Evolutionary conservation across 768 basidiomycete genomes (phyloP).

Genomic region (Pilatotrama ljubarskyi): DNA sequence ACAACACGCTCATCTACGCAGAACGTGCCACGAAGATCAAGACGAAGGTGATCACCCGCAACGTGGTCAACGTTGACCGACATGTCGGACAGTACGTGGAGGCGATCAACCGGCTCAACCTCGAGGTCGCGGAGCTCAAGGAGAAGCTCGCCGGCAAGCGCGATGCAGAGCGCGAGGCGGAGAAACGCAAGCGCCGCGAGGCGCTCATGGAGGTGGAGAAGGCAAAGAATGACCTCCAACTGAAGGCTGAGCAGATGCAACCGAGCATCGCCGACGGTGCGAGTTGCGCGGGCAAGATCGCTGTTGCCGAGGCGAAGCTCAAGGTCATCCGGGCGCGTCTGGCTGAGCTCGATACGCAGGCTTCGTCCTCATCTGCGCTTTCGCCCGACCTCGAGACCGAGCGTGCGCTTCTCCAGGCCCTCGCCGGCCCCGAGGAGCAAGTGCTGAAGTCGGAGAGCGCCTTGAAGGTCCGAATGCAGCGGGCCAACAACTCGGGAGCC

Average conservation of each 20-base stretch:
- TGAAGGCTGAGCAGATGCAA: conserved; percentile 70
- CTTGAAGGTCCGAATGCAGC: conserved; percentile 57
- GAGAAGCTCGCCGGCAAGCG: conserved; percentile 77
- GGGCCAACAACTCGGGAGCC: conserved; percentile 70
- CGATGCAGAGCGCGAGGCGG: conserved; percentile 58
- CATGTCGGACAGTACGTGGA: conserved; percentile 96
- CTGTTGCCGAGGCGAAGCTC: conserved; percentile 70
- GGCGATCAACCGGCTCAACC: conserved; percentile 86
- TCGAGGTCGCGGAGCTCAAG: conserved; percentile 84
- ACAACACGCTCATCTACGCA: conserved; percentile 96
- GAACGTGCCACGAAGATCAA: conserved; percentile 98
- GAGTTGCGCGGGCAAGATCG: conserved; percentile 66
- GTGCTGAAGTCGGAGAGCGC: conserved; percentile 58
- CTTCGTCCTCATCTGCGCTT: conserved; percentile 37
- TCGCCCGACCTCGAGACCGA: conserved; percentile 71
- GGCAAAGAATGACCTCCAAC: conserved; percentile 69
- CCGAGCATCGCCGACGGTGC: conserved; percentile 76
- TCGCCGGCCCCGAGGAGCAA: conserved; percentile 73
- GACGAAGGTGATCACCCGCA: conserved; percentile 94
- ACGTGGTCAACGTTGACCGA: conserved; percentile 91
- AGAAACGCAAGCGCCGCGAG: conserved; percentile 68
- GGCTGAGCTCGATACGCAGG: conserved; percentile 50
- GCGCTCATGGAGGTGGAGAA: conserved; percentile 72
- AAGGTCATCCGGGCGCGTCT: conserved; percentile 62
- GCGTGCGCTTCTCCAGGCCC: conserved; percentile 61